phyloP scores from a whole-genome alignment of 2,329 filamentous ascomycete species.

The Chrysosporium queenslandicum region DNA sequence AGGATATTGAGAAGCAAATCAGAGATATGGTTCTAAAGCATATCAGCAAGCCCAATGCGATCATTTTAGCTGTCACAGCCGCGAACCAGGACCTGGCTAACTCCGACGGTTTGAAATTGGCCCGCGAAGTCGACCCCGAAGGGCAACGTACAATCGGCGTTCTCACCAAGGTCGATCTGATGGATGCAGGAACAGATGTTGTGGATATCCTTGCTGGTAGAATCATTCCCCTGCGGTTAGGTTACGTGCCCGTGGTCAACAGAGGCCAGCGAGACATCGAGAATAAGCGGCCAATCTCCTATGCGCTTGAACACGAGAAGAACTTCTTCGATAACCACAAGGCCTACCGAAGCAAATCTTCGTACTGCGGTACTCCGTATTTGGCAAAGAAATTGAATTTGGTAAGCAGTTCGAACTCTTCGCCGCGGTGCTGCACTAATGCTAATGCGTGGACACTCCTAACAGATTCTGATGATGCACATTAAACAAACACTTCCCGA shows the following conservation, averaged over 20 bases:
- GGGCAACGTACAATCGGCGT: constrained; percentile 37
- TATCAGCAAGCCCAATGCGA: constrained; percentile 32
- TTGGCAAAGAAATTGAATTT: constrained; percentile 93
- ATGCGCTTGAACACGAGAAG: constrained; percentile 86
- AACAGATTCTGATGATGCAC: constrained; percentile 95
- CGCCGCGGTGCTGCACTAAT: background rate
- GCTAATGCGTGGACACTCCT: constrained; percentile 2
- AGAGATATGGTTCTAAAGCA: constrained; percentile 32
- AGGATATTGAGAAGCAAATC: constrained; percentile 33
- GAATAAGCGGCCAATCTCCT: constrained; percentile 89
- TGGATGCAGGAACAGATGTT: constrained; percentile 97
- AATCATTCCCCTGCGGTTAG: constrained; percentile 87
- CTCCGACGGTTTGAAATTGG: constrained; percentile 39
- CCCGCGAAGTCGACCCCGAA: constrained; percentile 28
- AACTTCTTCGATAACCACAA: constrained; percentile 98
- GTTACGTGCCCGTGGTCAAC: constrained; percentile 97
- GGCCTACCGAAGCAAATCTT: constrained; percentile 95
- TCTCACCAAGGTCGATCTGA: constrained; percentile 61
- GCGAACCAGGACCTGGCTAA: constrained; percentile 39
- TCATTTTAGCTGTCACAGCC: constrained; percentile 38
- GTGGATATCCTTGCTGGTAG: constrained; percentile 96
- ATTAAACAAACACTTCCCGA: constrained; percentile 99
- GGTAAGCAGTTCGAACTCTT: constrained; percentile 31
- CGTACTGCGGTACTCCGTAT: constrained; percentile 97
- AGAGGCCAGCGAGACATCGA: constrained; percentile 96